Conservation (phyloP, 352 stramenopile genomes). For the Globisporangium nodosum region DNA sequence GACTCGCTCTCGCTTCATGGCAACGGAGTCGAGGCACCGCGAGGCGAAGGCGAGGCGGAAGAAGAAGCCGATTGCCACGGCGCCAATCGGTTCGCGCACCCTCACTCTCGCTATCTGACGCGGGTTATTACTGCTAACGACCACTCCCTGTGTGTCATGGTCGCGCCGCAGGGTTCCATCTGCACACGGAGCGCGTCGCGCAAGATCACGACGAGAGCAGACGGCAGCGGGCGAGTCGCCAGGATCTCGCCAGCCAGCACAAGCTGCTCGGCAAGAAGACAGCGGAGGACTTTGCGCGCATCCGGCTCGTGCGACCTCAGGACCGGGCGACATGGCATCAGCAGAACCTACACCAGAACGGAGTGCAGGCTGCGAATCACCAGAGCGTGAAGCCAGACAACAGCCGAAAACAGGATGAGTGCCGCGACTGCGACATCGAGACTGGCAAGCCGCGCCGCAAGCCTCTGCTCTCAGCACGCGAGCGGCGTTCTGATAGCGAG, state of each 20-base stretch:
- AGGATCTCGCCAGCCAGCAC: constrained; percentile 29
- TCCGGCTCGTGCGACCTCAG: constrained; percentile 38
- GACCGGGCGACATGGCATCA: constrained; percentile 20
- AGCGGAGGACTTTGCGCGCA: constrained; percentile 37
- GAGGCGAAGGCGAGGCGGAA: constrained; percentile 1
- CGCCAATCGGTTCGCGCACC: not conserved
- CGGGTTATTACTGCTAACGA: not conserved
- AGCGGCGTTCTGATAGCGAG: not conserved
- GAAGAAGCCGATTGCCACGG: not conserved
- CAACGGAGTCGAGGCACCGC: not conserved
- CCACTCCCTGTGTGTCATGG: not conserved
- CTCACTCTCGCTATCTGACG: not conserved
- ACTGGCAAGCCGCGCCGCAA: not conserved
- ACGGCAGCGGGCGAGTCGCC: constrained; percentile 17
- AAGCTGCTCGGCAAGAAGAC: constrained; percentile 47
- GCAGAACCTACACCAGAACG: constrained; percentile 47
- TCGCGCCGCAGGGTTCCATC: not conserved
- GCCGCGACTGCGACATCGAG: not conserved
- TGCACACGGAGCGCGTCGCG: constrained; percentile 7
- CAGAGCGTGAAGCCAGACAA: not conserved
- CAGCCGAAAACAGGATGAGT: not conserved
- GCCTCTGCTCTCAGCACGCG: constrained; percentile 22
- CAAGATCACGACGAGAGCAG: constrained; percentile 4
- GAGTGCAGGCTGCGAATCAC: not conserved
- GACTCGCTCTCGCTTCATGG: not conserved